Evolutionary conservation across 768 basidiomycete genomes (phyloP).

Genomic region (Pulveroboletus sp.): DNA sequence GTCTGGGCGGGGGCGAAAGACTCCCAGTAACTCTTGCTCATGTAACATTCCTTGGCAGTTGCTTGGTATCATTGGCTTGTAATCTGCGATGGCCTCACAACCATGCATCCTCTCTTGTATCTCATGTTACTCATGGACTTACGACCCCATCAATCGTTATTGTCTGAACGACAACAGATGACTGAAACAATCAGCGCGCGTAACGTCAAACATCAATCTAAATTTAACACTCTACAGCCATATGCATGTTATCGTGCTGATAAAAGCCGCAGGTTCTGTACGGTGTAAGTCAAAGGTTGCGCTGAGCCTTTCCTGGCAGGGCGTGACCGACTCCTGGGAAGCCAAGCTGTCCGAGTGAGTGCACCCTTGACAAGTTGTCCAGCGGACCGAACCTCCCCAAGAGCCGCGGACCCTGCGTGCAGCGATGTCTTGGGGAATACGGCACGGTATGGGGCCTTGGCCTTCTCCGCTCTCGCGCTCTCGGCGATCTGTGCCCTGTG

Average conservation of each 20-base stretch:
- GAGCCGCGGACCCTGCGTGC: slow-evolving; percentile 54
- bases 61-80: slow-evolving; percentile 15
- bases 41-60: slow-evolving; percentile 24
- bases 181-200: slow-evolving; percentile 13
- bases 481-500: slow-evolving; percentile 40
- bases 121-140: slow-evolving; percentile 11
- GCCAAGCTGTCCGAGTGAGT: slow-evolving; percentile 35
- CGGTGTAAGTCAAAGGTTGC: slow-evolving; percentile 18
- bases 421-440: slow-evolving; percentile 22
- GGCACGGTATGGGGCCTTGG: slow-evolving; percentile 19
- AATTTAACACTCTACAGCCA: neutral
- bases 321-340: slow-evolving; percentile 21
- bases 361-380: slow-evolving; percentile 55
- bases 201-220: neutral
- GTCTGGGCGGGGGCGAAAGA: slow-evolving; percentile 12
- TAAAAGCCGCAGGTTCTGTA: slow-evolving; percentile 16
- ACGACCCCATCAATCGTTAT: slow-evolving; percentile 2
- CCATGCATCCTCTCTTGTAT: slow-evolving; percentile 10
- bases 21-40: slow-evolving; percentile 23
- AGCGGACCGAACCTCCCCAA: slow-evolving; percentile 56
- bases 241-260: slow-evolving; percentile 11
- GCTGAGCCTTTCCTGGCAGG: slow-evolving; percentile 4
- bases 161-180: slow-evolving; percentile 5
- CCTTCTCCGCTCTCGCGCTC: slow-evolving; percentile 30
- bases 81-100: slow-evolving; percentile 8